These are phyloP conservation scores for Coemansia guatemalensis DNA, from an alignment of 192 early-diverging fungal genomes.

Conservation along the genomic window DNA sequence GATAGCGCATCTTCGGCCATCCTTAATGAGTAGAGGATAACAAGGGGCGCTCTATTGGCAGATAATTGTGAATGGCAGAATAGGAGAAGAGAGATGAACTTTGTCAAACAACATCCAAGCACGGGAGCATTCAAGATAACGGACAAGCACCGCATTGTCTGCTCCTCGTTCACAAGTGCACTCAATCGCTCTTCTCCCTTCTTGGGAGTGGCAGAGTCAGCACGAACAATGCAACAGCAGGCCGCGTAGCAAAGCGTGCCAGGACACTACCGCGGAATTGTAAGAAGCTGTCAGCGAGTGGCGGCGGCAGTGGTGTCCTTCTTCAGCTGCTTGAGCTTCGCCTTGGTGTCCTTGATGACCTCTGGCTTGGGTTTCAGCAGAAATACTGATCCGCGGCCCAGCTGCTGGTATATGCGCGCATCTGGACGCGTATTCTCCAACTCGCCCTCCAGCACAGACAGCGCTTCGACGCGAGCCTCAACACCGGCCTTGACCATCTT, in stretches of 20 bases:
- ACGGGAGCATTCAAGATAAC: too few relatives aligned
- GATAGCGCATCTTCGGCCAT: background rate
- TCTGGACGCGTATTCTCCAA: slow-evolving; percentile 21
- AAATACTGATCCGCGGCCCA: slow-evolving; percentile 21
- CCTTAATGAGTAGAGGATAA: background rate
- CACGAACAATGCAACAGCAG: too few relatives aligned
- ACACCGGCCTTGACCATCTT: slow-evolving; percentile 3
- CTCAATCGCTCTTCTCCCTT: background rate
- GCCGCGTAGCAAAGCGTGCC: too few relatives aligned
- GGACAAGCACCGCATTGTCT: background rate
- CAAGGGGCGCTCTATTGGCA: background rate
- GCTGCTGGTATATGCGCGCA: slow-evolving; percentile 29
- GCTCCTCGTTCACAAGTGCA: background rate
- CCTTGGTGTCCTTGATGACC: slow-evolving; percentile 11
- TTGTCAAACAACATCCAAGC: background rate
- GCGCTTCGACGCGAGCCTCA: slow-evolving; percentile 17
- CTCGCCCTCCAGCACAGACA: slow-evolving; percentile 33
- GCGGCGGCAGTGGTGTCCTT: background rate
- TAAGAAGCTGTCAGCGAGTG: too few relatives aligned
- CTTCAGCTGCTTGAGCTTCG: slow-evolving; percentile 9
- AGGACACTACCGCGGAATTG: too few relatives aligned
- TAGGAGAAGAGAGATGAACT: too few relatives aligned
- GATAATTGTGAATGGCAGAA: too few relatives aligned
- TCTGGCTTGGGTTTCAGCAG: slow-evolving; percentile 11
- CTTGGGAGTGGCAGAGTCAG: too few relatives aligned